phyloP scores from a whole-genome alignment of 2,329 filamentous ascomycete genomes.

The Dactylellina drechsleri region DNA sequence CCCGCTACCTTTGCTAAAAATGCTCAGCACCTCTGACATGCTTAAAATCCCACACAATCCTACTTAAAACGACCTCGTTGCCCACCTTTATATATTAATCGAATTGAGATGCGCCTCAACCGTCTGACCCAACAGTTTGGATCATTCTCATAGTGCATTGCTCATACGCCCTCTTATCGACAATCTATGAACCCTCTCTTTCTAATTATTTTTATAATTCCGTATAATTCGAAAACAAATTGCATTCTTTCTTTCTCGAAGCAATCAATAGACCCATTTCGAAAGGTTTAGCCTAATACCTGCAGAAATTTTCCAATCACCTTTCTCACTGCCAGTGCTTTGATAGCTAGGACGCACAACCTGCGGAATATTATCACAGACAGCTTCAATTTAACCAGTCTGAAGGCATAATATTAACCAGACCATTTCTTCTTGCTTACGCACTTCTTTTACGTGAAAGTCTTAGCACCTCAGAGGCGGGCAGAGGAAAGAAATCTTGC shows the following conservation, averaged over 20 bases:
- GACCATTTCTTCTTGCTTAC: neutral
- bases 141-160: constrained; percentile 41
- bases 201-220: constrained; percentile 21
- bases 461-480: neutral
- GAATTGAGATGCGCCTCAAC: constrained; percentile 55
- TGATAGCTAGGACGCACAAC: constrained; percentile 35
- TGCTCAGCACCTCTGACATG: constrained; percentile 54
- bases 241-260: constrained; percentile 19
- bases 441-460: neutral
- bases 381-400: constrained; percentile 35
- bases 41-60: constrained; percentile 55
- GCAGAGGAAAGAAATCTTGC: constrained; percentile 1
- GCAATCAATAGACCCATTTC: neutral
- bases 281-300: constrained; percentile 47
- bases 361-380: constrained; percentile 36
- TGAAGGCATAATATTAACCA: constrained; percentile 10
- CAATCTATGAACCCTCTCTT: constrained; percentile 22
- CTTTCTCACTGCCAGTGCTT: constrained; percentile 26
- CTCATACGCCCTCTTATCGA: constrained; percentile 16
- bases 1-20: constrained; percentile 54
- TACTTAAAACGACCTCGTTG: constrained; percentile 55
- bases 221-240: constrained; percentile 6
- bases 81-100: constrained; percentile 56
- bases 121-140: constrained; percentile 53
- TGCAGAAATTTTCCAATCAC: constrained; percentile 36